phyloP scores from a whole-genome alignment of 2,329 filamentous ascomycete genomes.

The Didymella exigua region DNA sequence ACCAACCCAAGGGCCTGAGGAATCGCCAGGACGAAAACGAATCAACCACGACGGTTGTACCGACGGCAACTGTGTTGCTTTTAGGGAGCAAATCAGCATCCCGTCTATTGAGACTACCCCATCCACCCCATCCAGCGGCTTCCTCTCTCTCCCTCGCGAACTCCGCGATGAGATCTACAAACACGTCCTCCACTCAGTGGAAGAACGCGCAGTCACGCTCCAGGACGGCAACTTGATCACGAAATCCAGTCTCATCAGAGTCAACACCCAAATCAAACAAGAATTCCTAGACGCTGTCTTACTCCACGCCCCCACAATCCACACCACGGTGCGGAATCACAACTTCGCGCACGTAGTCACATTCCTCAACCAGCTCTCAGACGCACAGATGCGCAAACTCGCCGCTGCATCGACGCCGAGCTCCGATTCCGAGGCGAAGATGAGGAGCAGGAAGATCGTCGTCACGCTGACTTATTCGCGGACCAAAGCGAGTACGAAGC shows the following conservation, averaged over 20 bases:
- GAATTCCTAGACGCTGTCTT: slow-evolving; percentile 24
- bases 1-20: background rate
- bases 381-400: slow-evolving; percentile 14
- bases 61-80: background rate
- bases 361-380: slow-evolving; percentile 22
- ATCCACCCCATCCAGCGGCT: slow-evolving; percentile 9
- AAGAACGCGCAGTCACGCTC: slow-evolving; percentile 1
- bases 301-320: slow-evolving; percentile 18
- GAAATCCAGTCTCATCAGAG: slow-evolving; percentile 16
- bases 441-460: background rate
- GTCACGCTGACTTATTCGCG: slow-evolving; percentile 11
- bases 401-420: background rate
- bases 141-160: slow-evolving; percentile 25
- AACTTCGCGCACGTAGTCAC: slow-evolving; percentile 26
- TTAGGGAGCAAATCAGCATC: background rate
- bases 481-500: slow-evolving; percentile 10
- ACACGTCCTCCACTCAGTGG: slow-evolving; percentile 11
- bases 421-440: background rate
- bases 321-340: slow-evolving; percentile 22
- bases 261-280: slow-evolving; percentile 19
- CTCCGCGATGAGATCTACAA: slow-evolving; percentile 27
- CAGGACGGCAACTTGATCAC: slow-evolving; percentile 16
- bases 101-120: background rate
- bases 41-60: background rate
- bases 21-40: background rate